Evolutionary conservation across 345 rosid species (phyloP).

Genomic region (Mercurialis annua): DNA sequence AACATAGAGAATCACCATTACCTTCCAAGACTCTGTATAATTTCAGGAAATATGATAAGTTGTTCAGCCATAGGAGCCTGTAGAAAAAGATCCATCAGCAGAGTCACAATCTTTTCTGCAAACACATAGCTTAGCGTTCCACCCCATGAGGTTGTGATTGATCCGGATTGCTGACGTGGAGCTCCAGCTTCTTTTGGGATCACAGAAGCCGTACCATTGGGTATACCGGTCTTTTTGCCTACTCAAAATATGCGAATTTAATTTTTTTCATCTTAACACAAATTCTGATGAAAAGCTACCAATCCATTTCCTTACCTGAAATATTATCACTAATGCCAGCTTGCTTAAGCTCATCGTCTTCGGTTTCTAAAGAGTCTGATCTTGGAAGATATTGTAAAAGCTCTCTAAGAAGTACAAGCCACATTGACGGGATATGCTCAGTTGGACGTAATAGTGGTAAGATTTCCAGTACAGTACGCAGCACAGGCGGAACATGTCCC

Average conservation of each 20-base stretch:
- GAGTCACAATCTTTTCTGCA: slow-evolving; percentile 77
- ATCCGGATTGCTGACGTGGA: slow-evolving; percentile 27
- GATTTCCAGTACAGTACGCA: slow-evolving; percentile 73
- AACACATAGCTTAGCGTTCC: slow-evolving; percentile 48
- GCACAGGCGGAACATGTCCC: slow-evolving; percentile 81
- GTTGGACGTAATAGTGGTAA: slow-evolving; percentile 71
- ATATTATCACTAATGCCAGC: slow-evolving; percentile 30
- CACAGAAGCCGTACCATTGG: slow-evolving; percentile 44
- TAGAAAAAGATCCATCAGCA: slow-evolving; percentile 68
- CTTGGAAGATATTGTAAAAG: slow-evolving; percentile 73
- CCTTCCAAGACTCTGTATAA: slow-evolving; percentile 86
- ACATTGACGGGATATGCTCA: slow-evolving; percentile 78
- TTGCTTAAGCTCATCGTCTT: slow-evolving; percentile 49
- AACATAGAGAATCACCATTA: slow-evolving; percentile 27
- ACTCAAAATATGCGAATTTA: slow-evolving; percentile 23
- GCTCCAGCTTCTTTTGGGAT: slow-evolving; percentile 36
- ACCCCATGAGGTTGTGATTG: slow-evolving; percentile 28
- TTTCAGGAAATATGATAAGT: slow-evolving; percentile 66
- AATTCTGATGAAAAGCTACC: slow-evolving; percentile 13
- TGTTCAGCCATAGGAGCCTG: slow-evolving; percentile 67
- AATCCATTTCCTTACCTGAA: slow-evolving; percentile 35
- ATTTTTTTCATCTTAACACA: slow-evolving; percentile 9
- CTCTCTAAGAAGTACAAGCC: slow-evolving; percentile 69
- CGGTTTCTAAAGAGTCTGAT: slow-evolving; percentile 41
- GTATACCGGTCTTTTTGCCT: slow-evolving; percentile 35